Evolutionary conservation across 2,329 filamentous ascomycete genomes (phyloP), one percentile per base, ranked within the genome.

Genomic region (Alternaria panax): DNA sequence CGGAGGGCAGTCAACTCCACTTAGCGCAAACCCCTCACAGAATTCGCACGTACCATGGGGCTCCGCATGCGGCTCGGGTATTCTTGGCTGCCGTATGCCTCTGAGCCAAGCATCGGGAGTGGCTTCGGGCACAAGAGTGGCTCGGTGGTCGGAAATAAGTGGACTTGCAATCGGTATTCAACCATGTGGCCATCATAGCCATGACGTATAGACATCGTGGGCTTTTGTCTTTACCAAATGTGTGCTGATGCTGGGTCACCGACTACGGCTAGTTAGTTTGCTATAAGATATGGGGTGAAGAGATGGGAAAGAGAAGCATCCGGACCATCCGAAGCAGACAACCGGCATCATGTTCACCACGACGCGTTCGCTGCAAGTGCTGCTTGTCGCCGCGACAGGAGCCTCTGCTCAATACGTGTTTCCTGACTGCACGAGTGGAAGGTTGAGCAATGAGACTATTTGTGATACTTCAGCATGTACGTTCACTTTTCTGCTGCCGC

Each of bases 371-470:
- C 43, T 69, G 3, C 51, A 51, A 38, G 45, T 53, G 16, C 24
- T 65, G 24, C 41, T 65, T 11, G 62, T 54, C 45, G 60, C 59
- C 53, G 58, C 59, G 7, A 62, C 52, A 18, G 62, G 65, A 36
- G 67, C 60, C 12, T 64, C 62, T 36, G 71, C 67, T 18, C 57
- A 59, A 22, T 50, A 18, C 18, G 18, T 68, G 3, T 85, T 85
- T 58, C 84, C 85, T 1, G 83, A 86, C 62, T 86, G 84, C 64
- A 67, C 69, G 8, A 82, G 80, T 71, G 83, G 84, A 0, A 84
- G 84, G 0, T 70, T 86, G 41, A 81, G 76, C 47, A 80, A 80
- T 32, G 83, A 83, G 40, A 75, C 78, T 4, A 82, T 87, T 12
- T 88, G 86, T 66, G 78, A 87, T 57, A 73, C 75, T 3, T 79